Conservation (phyloP, 768 basidiomycete genomes). For the Dendrothele bispora region DNA sequence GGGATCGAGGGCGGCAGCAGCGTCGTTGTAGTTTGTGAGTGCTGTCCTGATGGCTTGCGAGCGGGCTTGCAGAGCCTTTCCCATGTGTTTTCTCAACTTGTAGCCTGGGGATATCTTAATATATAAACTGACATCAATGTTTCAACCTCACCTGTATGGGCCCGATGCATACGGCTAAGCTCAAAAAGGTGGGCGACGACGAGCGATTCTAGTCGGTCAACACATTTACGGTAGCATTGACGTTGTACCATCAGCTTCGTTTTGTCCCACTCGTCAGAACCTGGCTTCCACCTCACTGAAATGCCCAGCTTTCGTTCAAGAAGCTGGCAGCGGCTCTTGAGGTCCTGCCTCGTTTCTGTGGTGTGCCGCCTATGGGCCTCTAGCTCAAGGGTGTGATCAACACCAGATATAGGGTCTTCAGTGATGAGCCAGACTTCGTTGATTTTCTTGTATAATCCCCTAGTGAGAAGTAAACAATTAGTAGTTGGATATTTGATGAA, state of each 20-base stretch:
- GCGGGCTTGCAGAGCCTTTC: constrained; percentile 11
- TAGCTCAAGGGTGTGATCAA: neutral
- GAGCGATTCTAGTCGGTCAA: constrained; percentile 17
- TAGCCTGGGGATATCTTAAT: constrained; percentile 11
- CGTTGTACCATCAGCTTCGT: constrained; percentile 5
- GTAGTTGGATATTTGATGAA: neutral
- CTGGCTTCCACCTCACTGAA: constrained; percentile 12
- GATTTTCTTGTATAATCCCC: neutral
- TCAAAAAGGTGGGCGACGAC: constrained; percentile 18
- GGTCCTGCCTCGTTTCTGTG: neutral
- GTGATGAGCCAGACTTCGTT: neutral
- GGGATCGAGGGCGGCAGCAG: constrained; percentile 7
- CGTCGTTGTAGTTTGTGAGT: constrained; percentile 10
- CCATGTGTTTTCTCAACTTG: constrained; percentile 14
- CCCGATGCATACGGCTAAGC: constrained; percentile 11
- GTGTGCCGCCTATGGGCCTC: neutral
- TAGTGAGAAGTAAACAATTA: too few relatives aligned
- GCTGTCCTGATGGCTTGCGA: constrained; percentile 14
- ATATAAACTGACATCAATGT: too few relatives aligned
- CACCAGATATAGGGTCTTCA: neutral
- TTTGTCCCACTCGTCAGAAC: constrained; percentile 13
- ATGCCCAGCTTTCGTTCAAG: constrained; percentile 7
- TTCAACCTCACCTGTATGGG: constrained; percentile 19
- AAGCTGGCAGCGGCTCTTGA: neutral
- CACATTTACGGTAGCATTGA: constrained; percentile 10